Base-by-base conservation (phyloP, 768 basidiomycete genomes). In the Kwoniella heveanensis region DNA sequence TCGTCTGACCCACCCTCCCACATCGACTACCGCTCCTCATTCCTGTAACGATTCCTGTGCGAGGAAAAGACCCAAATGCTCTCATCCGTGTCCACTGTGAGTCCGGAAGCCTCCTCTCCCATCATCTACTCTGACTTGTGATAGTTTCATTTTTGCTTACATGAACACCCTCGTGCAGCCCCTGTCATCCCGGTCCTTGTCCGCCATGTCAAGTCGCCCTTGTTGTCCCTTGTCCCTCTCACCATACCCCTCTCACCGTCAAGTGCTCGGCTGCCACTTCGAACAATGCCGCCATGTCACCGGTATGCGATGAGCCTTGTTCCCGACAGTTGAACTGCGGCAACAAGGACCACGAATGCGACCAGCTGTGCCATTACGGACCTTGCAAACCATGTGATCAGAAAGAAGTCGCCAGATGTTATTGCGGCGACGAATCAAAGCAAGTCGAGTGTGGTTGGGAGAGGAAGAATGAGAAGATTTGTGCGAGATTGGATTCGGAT, bases 151-250 rank as follows among this genome's bases (percentile, higher is more conserved):
- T 39, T 13, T 8, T 37, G 24, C 19, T 54, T 26, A 36, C 25
- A 4, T 22, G 9, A 24, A 6, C 37, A 27, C 9, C 47, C 4
- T 21, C n/a, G 26, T 32, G 21, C 30, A 72, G 74, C 22, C 60
- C 83, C 15, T 98, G 95, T 73, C 95, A 97, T 77, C 95, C 96
- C 0, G 96, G 95, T 0, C 96, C 95, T 0, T 99, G 96, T 80
- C 94, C 94, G 0, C 92, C 92, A 0, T 99, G 96, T 74, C 85
- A 87, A 65, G 85, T 95, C 12, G 90, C 89, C 5, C 86, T 89
- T 0, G 84, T 86, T 47, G 80, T 87, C n/a, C 82, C 84, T 1
- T 99, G 96, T 76, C 87, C 90, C 54, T 97, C 93, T 67, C 85
- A 85, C 51, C 84, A 86, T 64, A 83, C 85, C 32, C 78, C 81